phyloP scores from a whole-genome alignment of 2,329 filamentous ascomycete species.

The Nannizzia gypsea region DNA sequence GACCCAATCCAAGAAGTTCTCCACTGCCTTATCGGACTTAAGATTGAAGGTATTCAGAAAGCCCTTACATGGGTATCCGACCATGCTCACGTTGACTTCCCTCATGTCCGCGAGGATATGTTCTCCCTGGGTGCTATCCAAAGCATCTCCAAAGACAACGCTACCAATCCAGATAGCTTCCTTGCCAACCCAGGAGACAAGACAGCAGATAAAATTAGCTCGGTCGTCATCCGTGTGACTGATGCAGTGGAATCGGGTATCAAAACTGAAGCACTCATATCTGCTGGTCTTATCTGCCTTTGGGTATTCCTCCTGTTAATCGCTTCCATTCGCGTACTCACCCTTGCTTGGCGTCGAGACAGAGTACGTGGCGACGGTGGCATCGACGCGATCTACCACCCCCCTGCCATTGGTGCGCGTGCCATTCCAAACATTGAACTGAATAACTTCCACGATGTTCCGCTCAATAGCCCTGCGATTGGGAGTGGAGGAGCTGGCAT shows the following conservation, averaged over 20 bases:
- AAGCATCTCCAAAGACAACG: slow-evolving; percentile 39
- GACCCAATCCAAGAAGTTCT: slow-evolving; percentile 68
- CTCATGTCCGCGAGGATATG: slow-evolving; percentile 62
- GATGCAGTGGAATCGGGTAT: slow-evolving; percentile 56
- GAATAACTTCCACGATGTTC: slow-evolving; percentile 28
- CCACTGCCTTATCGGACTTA: slow-evolving; percentile 76
- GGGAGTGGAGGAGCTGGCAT: slow-evolving; percentile 6
- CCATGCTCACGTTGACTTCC: slow-evolving; percentile 71
- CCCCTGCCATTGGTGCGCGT: slow-evolving; percentile 8
- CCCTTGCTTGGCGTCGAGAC: slow-evolving; percentile 48
- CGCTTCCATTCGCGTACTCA: slow-evolving; percentile 56
- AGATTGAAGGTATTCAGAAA: slow-evolving; percentile 71
- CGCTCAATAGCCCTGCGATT: slow-evolving; percentile 22
- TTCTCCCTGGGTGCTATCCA: slow-evolving; percentile 67
- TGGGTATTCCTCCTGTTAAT: slow-evolving; percentile 68
- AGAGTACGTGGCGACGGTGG: slow-evolving; percentile 52
- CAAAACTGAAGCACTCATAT: slow-evolving; percentile 67
- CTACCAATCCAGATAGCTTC: slow-evolving; percentile 52
- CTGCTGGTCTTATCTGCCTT: slow-evolving; percentile 58
- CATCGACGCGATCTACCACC: slow-evolving; percentile 19
- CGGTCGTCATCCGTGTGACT: slow-evolving; percentile 59
- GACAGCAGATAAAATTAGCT: slow-evolving; percentile 70
- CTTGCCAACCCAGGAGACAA: slow-evolving; percentile 62
- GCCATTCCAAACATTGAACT: slow-evolving; percentile 14
- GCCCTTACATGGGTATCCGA: slow-evolving; percentile 91